These are phyloP conservation scores for Cunninghamia lanceolata DNA, from an alignment of 75 land plant species.

Conservation along the genomic window DNA sequence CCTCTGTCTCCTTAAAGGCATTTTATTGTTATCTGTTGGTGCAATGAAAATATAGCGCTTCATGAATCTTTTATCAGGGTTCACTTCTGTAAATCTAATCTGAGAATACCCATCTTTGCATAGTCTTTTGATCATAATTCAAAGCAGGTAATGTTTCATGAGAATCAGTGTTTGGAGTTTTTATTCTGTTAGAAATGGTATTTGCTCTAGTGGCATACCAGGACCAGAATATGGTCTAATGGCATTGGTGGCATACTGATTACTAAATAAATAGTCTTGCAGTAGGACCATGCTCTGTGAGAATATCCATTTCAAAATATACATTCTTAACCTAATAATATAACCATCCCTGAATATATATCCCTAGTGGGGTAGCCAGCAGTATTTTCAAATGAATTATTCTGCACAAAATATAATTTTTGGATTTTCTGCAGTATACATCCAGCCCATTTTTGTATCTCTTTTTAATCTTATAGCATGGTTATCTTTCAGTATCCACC, in stretches of 20 bases:
- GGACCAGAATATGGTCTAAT: too few species aligned
- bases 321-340: not conserved
- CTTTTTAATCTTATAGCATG: not conserved
- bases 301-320: not conserved
- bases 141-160: not conserved
- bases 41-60: not conserved
- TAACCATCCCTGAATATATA: not conserved
- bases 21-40: not conserved
- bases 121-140: too few species aligned
- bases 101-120: not conserved
- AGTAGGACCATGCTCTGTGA: not conserved
- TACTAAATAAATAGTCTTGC: not conserved
- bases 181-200: too few species aligned
- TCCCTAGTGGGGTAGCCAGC: not conserved
- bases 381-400: not conserved
- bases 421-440: not conserved
- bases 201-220: too few species aligned
- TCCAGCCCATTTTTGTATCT: not conserved
- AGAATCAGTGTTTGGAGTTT: not conserved
- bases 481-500: not conserved
- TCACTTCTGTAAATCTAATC: not conserved
- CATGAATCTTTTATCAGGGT: too few species aligned
- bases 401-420: not conserved
- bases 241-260: not conserved
- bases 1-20: not conserved